Percentiles rank a stretch among this genome's conserved stretches.
Evolutionary conservation across 305 asterid genomes (phyloP).

Genomic region (Andrographis paniculata): DNA sequence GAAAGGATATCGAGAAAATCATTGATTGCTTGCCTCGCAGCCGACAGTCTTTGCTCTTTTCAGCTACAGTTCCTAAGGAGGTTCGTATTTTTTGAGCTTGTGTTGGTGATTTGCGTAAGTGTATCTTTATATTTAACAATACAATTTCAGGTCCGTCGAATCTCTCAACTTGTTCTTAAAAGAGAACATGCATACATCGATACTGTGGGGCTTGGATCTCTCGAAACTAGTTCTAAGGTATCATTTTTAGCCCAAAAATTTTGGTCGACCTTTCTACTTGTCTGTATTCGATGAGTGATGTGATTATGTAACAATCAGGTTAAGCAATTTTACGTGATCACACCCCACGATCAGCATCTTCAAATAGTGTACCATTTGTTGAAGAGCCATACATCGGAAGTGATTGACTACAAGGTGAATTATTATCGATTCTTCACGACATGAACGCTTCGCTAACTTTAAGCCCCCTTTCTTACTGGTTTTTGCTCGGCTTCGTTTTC

Average conservation of each 20-base stretch:
- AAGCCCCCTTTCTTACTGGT: conserved; percentile 13
- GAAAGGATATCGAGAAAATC: conserved; percentile 85
- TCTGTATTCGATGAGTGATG: conserved; percentile 2
- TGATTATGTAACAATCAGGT: conserved; percentile 42
- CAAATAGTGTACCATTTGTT: conserved; percentile 55
- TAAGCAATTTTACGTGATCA: conserved; percentile 60
- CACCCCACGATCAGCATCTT: conserved; percentile 68
- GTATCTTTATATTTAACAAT: conserved; percentile 11
- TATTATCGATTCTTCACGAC: conserved; percentile 7
- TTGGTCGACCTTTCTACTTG: too few relatives aligned
- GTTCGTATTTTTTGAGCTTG: conserved; percentile 27
- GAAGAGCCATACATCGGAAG: conserved; percentile 52
- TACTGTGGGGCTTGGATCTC: conserved; percentile 58
- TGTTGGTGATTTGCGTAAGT: conserved; percentile 7
- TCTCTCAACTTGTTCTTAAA: conserved; percentile 78
- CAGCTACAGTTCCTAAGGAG: conserved; percentile 89
- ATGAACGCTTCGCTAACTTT: background rate
- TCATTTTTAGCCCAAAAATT: background rate
- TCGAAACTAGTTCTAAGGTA: conserved; percentile 72
- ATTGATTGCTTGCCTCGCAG: conserved; percentile 89
- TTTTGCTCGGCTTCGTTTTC: conserved; percentile 22
- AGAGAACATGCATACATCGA: conserved; percentile 78
- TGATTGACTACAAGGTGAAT: conserved; percentile 62
- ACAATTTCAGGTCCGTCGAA: conserved; percentile 71
- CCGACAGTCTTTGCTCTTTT: conserved; percentile 74